Percentiles rank a stretch among this genome's conserved stretches.
Conservation (phyloP, 1,284 basidiomycete genomes). For the Spongispora temasekensis region DNA sequence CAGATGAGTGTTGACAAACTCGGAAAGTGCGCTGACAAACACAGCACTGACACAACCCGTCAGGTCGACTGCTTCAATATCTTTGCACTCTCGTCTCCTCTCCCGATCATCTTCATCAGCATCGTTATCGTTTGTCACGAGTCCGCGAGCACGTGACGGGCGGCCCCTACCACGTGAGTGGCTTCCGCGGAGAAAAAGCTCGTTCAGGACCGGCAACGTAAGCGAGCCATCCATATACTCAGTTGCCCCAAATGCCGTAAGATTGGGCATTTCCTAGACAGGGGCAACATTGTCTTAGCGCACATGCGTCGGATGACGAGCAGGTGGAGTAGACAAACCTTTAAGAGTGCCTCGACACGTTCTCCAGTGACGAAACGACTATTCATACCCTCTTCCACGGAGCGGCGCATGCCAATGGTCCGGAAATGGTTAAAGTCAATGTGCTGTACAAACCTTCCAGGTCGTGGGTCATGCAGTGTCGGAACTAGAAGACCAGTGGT, state of each 20-base stretch:
- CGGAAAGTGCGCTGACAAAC: slow-evolving; percentile 81
- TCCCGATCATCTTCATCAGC: slow-evolving; percentile 72
- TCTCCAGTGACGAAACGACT: slow-evolving; percentile 93
- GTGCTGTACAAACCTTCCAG: slow-evolving; percentile 75
- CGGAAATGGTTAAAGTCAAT: slow-evolving; percentile 93
- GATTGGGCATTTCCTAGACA: slow-evolving; percentile 79
- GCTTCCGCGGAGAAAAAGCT: slow-evolving; percentile 82
- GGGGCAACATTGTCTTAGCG: slow-evolving; percentile 19
- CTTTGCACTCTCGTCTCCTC: slow-evolving; percentile 72
- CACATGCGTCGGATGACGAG: slow-evolving; percentile 10
- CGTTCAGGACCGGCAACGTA: slow-evolving; percentile 77
- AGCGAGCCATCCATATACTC: slow-evolving; percentile 96
- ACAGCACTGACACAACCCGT: slow-evolving; percentile 93
- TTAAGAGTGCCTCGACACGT: slow-evolving; percentile 79
- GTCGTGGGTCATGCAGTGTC: slow-evolving; percentile 67
- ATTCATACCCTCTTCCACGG: slow-evolving; percentile 86
- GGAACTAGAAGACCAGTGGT: slow-evolving; percentile 52
- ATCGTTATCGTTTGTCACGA: slow-evolving; percentile 50
- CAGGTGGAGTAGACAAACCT: slow-evolving; percentile 49
- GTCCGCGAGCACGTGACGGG: slow-evolving; percentile 64
- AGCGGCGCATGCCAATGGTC: slow-evolving; percentile 92
- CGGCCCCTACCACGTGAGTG: slow-evolving; percentile 68
- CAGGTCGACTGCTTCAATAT: slow-evolving; percentile 88
- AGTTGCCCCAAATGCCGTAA: slow-evolving; percentile 85
- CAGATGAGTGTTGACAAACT: slow-evolving; percentile 80